Evolutionary conservation across 768 basidiomycete genomes (phyloP).

Genomic region (Gymnopilus dilepis): DNA sequence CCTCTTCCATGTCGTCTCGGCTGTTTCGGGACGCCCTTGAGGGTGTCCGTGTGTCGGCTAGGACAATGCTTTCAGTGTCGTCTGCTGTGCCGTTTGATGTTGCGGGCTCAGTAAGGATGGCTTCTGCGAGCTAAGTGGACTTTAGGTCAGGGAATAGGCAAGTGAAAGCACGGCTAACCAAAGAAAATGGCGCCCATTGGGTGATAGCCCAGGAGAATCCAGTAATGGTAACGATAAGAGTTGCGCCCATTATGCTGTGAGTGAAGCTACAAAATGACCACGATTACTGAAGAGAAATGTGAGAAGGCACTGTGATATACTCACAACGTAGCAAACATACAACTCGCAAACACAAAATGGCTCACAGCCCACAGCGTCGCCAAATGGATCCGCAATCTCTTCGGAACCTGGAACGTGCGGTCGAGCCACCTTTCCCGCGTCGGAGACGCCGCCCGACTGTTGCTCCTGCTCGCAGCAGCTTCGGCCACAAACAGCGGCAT

Average conservation of each 20-base stretch:
- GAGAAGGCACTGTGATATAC: slow-evolving; percentile 41
- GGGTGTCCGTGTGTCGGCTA: slow-evolving; percentile 49
- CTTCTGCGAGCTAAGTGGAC: slow-evolving; percentile 71
- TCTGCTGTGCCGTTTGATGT: slow-evolving; percentile 28
- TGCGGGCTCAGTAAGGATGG: slow-evolving; percentile 74
- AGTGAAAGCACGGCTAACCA: slow-evolving; percentile 53
- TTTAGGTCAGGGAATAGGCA: not conserved
- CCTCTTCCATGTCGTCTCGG: slow-evolving; percentile 19
- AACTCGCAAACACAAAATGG: slow-evolving; percentile 72
- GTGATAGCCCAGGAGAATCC: slow-evolving; percentile 95
- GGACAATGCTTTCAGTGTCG: slow-evolving; percentile 44
- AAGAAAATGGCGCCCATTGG: slow-evolving; percentile 91
- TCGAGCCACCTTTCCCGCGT: slow-evolving; percentile 20
- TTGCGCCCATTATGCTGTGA: slow-evolving; percentile 70
- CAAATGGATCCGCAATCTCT: slow-evolving; percentile 61
- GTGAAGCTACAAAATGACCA: slow-evolving; percentile 57
- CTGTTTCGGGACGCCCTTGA: slow-evolving; percentile 17
- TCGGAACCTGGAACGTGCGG: slow-evolving; percentile 38
- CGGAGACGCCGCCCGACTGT: not conserved
- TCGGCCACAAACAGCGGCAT: slow-evolving; percentile 68
- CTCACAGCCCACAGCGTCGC: slow-evolving; percentile 79
- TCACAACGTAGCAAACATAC: slow-evolving; percentile 87
- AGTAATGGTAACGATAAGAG: slow-evolving; percentile 73
- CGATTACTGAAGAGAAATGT: too few relatives aligned
- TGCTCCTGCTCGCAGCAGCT: slow-evolving; percentile 20